Evolutionary conservation across 1,284 basidiomycete species (phyloP).

Genomic region (Papiliotrema flavescens): DNA sequence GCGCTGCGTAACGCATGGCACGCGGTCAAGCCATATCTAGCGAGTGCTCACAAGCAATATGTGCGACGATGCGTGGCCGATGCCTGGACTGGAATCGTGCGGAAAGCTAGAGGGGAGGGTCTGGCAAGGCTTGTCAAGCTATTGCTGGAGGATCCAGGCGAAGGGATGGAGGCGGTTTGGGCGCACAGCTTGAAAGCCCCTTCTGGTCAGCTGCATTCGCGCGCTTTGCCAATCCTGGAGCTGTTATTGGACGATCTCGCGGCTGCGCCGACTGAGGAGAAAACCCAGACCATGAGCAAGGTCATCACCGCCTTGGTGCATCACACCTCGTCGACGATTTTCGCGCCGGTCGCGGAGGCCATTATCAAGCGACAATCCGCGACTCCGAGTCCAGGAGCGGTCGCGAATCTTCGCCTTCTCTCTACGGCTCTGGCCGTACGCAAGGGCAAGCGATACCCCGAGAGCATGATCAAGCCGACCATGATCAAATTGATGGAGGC

Average conservation of each 20-base stretch:
- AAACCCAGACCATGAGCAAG: conserved; percentile 43
- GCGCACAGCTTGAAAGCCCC: conserved; percentile 49
- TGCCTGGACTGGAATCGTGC: conserved; percentile 45
- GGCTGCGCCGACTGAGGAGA: conserved; percentile 32
- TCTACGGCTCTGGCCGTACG: conserved; percentile 52
- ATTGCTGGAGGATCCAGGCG: conserved; percentile 24
- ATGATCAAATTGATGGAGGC: conserved; percentile 33
- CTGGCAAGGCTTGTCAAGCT: conserved; percentile 28
- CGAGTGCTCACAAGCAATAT: conserved; percentile 36
- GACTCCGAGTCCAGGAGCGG: background rate
- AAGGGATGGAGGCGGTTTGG: conserved; percentile 43
- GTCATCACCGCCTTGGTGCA: conserved; percentile 73
- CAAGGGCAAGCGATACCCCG: conserved; percentile 52
- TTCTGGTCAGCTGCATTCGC: conserved; percentile 74
- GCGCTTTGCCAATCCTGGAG: conserved; percentile 61
- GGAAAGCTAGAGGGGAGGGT: conserved; percentile 40
- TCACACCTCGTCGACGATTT: conserved; percentile 66
- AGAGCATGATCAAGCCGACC: conserved; percentile 49
- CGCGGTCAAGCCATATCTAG: conserved; percentile 34
- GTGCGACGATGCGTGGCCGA: conserved; percentile 47
- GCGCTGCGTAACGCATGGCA: conserved; percentile 33
- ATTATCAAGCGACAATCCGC: background rate
- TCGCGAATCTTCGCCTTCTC: conserved; percentile 18
- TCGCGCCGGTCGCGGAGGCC: conserved; percentile 52
- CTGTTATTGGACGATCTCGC: conserved; percentile 50